Evolutionary conservation across 2,329 filamentous ascomycete genomes (phyloP), one percentile per base, ranked within the genome.

Genomic region (Neonectria ditissima): DNA sequence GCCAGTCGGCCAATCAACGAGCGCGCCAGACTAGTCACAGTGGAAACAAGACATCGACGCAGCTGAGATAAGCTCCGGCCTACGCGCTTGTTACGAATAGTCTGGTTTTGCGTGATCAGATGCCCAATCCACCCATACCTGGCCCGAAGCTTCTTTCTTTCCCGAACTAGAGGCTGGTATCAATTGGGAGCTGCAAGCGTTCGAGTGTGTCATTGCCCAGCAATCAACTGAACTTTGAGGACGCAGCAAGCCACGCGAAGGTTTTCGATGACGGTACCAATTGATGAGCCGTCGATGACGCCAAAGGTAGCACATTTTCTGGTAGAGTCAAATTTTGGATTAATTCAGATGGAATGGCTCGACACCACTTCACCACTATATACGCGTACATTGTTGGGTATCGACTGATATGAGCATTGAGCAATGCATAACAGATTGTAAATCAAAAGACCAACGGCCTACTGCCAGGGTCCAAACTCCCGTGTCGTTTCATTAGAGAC

Each of bases 41-140:
- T 68, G 65, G 62, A 52, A 66, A 54, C 57, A 26, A 20, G 30
- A 18, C 24, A 58, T 66, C 62, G 62, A 54, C 62, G 37, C 44
- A 51, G 22, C 56, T 53, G 60, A 54, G 64, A 67, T 64, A 71
- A 71, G 68, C 68, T 67, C 60, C 65, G 57, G 32, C 24, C 59
- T 55, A 59, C 64, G 44, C 52, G 55, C 39, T 61, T 41, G 32
- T 47, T 26, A 28, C 24, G 56, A 62, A 45, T 65, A 41, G 45
- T 56, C 62, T 62, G 37, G 63, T 62, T n/a, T 47, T 59, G 44
- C 50, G 43, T 47, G 41, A 61, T 56, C 52, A 66, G 41, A 59
- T 51, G 56, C 44, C 39, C 28, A 20, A n/a, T 48, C 47, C 16
- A 13, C 16, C 11, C 3, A 28, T 22, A 10, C 32, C 47, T 45